Base-by-base conservation (phyloP, 208 protist species). In the Trichomonas vaginalis region DNA sequence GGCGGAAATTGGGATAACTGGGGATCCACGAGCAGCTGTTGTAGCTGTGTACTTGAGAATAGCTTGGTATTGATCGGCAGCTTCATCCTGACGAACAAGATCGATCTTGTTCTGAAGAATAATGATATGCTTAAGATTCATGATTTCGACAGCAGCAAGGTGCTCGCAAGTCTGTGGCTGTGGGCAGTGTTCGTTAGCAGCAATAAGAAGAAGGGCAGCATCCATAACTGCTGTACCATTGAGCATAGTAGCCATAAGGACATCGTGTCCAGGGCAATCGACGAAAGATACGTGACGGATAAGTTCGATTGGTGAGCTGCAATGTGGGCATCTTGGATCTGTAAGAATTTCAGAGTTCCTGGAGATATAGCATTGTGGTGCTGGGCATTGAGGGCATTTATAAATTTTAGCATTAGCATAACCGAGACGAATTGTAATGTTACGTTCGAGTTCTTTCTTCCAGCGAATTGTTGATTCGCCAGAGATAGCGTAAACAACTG, bases 61-160 rank as follows among this genome's bases (percentile, higher is more conserved):
- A 96, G 99, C 97, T 35, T 98, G 96, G 96, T 99, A 98, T 97
- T 99, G 99, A 83, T 99, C 98, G 0, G 62, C 35, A 45, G 97
- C 97, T n/a, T 96, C 96, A 45, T 95, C 96, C 96, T 99, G 97
- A 70, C 98, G 98, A n/a, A 99, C 98, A 10, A 99, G 97, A 97
- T 99, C 99, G 96, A 99, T 99, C 97, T 99, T 99, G 97, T 99
- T 99, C 97, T 99, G 99, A n/a, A 99, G 96, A 51, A 99, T 99
- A 61, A 99, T 98, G 48, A 99, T 98, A 96, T 99, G 96, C 79
- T 98, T 97, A 23, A 99, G 97, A 96, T 99, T 99, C 99, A 99
- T 99, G 97, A 99, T 99, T 97, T 99, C 99, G 87, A 99, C 98
- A 56, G 99, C 99, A 95, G 98, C 98, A 35, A 99, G 97, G 96